These are phyloP conservation scores for Scheffersomyces spartinae DNA, from an alignment of 805 yeast genomes.

Conservation along the genomic window DNA sequence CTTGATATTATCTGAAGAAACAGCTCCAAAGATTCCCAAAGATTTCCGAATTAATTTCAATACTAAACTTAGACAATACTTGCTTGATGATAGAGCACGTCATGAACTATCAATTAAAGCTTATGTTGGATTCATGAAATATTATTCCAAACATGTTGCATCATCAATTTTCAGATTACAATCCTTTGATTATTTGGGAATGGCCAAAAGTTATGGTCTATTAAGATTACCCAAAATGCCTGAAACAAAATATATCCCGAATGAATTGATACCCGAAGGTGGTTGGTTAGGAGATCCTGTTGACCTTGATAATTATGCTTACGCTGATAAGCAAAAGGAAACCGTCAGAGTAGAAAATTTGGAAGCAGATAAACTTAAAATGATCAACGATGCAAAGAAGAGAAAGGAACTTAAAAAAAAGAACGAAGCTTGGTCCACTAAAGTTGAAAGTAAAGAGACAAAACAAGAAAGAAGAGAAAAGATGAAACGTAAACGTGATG, in stretches of 20 bases:
- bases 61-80: conserved; percentile 34
- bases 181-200: conserved; percentile 55
- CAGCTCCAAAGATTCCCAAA: conserved; percentile 22
- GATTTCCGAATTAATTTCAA: conserved; percentile 9
- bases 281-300: conserved; percentile 66
- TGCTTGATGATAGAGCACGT: conserved; percentile 61
- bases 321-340: conserved; percentile 57
- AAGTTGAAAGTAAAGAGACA: conserved; percentile 48
- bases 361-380: conserved; percentile 30
- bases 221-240: conserved; percentile 91
- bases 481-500: conserved; percentile 53
- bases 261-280: conserved; percentile 44
- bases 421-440: conserved; percentile 75
- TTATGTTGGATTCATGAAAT: conserved; percentile 72
- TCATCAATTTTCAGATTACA: conserved; percentile 74
- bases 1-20: no score
- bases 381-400: conserved; percentile 26
- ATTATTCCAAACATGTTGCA: conserved; percentile 82
- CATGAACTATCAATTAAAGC: conserved; percentile 75
- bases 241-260: conserved; percentile 46
- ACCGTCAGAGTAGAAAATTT: conserved; percentile 45
- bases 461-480: conserved; percentile 57
- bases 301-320: conserved; percentile 58
- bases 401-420: conserved; percentile 35
- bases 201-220: conserved; percentile 71